phyloP scores from a whole-genome alignment of 2,329 filamentous ascomycete genomes.

The Didymella lethalis region DNA sequence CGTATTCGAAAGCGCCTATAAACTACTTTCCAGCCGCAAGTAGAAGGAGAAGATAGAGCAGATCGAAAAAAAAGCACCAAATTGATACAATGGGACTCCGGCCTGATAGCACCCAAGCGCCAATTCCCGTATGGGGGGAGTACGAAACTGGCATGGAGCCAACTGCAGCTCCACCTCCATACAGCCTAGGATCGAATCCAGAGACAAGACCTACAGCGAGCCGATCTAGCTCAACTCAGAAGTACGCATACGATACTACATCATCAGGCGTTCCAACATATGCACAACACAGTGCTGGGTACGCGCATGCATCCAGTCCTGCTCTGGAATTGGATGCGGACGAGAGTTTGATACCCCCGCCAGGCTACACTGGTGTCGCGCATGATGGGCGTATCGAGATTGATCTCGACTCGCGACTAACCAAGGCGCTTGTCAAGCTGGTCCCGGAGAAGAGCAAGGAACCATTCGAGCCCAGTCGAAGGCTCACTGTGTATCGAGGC shows the following conservation, averaged over 20 bases:
- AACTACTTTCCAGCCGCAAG: not conserved
- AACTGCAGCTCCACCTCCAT: constrained; percentile 10
- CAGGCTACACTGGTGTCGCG: constrained; percentile 26
- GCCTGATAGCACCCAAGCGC: constrained; percentile 10
- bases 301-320: not conserved
- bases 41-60: no score
- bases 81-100: not conserved
- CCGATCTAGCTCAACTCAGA: not conserved
- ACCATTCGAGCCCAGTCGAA: constrained; percentile 13
- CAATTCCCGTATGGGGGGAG: constrained; percentile 12
- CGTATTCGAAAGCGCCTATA: not conserved
- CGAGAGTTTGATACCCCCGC: constrained; percentile 15
- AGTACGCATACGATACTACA: not conserved
- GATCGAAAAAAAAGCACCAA: not conserved
- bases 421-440: constrained; percentile 30
- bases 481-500: constrained; percentile 8
- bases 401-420: constrained; percentile 34
- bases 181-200: not conserved
- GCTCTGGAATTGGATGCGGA: constrained; percentile 2
- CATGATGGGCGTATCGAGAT: constrained; percentile 38
- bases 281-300: not conserved
- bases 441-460: constrained; percentile 26
- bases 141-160: constrained; percentile 5
- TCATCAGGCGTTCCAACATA: not conserved
- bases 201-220: not conserved